These are phyloP conservation scores for Linum trigynum DNA, from an alignment of 345 rosid species.

Conservation along the genomic window DNA sequence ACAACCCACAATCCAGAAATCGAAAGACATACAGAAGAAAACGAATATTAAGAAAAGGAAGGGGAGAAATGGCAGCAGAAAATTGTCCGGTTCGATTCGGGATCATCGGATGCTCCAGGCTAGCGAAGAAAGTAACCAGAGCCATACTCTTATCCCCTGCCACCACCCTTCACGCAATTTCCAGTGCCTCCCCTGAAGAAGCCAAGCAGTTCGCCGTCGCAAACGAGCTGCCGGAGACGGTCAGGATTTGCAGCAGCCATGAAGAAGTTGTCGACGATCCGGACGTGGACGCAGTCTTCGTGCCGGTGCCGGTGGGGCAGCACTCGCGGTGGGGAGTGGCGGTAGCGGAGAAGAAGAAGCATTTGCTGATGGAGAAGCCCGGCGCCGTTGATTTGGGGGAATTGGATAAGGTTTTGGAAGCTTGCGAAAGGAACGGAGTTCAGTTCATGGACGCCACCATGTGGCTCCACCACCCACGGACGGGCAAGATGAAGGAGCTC, in stretches of 20 bases:
- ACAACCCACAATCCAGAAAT: not conserved
- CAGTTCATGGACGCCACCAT: conserved; percentile 74
- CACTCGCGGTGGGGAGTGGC: conserved; percentile 45
- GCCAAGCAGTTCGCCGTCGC: conserved; percentile 38
- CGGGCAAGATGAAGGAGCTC: conserved; percentile 38
- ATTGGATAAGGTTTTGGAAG: conserved; percentile 46
- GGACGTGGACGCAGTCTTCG: conserved; percentile 48
- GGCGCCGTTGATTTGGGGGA: conserved; percentile 41
- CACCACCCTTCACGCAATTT: conserved; percentile 40
- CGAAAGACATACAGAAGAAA: not conserved
- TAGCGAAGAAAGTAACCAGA: conserved; percentile 45
- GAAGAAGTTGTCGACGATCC: conserved; percentile 40
- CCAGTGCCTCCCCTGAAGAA: conserved; percentile 49
- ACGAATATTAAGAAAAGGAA: not conserved
- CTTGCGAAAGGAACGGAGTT: conserved; percentile 50
- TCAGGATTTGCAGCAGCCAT: conserved; percentile 48
- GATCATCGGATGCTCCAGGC: conserved; percentile 48
- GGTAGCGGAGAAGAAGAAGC: conserved; percentile 52
- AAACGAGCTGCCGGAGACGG: conserved; percentile 31
- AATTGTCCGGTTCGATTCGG: conserved; percentile 36
- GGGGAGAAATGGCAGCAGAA: conserved; percentile 21
- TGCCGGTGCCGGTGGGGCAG: conserved; percentile 48
- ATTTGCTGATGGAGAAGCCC: conserved; percentile 61
- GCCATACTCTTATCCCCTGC: conserved; percentile 44
- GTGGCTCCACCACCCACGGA: conserved; percentile 72